A percentile compares a stretch with the other conserved stretches of the same genome.
Conservation (phyloP, 805 yeast species). For the Wickerhamiella shivajii region DNA sequence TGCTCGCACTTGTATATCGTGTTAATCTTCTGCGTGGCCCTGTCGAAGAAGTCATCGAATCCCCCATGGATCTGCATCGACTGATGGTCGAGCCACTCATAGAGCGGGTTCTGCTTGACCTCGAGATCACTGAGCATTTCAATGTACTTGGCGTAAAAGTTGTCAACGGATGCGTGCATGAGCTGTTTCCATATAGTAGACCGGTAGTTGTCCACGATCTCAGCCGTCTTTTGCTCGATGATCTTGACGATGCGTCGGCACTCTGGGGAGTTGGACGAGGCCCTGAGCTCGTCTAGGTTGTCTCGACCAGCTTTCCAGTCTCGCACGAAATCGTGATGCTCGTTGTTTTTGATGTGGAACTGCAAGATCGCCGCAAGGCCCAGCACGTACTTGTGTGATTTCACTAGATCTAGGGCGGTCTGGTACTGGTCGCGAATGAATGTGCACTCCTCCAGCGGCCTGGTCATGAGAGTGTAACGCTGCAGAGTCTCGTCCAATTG, state of each 20-base stretch:
- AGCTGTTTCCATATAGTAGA: constrained; percentile 39
- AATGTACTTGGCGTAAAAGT: constrained; percentile 27
- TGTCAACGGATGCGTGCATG: constrained; percentile 21
- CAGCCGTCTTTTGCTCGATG: constrained; percentile 44
- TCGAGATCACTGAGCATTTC: constrained; percentile 48
- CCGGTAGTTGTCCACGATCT: constrained; percentile 40
- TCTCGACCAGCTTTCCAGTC: constrained; percentile 42
- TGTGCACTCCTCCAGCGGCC: constrained; percentile 43
- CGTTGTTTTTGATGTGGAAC: constrained; percentile 31
- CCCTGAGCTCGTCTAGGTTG: constrained; percentile 17
- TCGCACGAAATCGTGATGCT: constrained; percentile 42
- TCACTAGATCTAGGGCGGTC: constrained; percentile 36
- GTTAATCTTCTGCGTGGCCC: constrained; percentile 10
- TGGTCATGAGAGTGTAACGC: constrained; percentile 37
- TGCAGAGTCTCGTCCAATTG: constrained; percentile 36
- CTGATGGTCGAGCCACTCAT: constrained; percentile 44
- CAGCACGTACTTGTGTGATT: constrained; percentile 38
- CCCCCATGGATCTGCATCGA: constrained; percentile 28
- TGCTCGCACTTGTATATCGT: constrained; percentile 2
- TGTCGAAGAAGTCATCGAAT: constrained; percentile 30
- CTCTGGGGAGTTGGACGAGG: constrained; percentile 16
- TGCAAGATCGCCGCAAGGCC: constrained; percentile 41
- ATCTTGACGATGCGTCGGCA: constrained; percentile 31
- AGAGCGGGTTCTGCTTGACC: constrained; percentile 48
- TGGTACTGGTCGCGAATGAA: constrained; percentile 35